Percentiles rank a stretch among this genome's conserved stretches.
phyloP scores from a whole-genome alignment of 805 yeast species.

The Candida peoriensis region DNA sequence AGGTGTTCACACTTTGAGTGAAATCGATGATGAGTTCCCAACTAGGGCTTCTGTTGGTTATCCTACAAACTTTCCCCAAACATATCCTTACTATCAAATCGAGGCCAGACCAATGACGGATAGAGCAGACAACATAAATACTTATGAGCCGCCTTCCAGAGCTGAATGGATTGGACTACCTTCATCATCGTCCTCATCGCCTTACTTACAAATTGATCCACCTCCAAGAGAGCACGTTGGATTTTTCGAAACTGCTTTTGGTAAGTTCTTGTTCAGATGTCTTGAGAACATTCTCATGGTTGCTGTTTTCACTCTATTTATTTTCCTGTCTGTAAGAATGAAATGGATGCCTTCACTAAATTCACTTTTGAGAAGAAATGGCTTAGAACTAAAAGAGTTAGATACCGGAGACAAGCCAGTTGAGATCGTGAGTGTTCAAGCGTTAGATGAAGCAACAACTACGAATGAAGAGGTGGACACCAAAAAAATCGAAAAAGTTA shows the following conservation, averaged over 20 bases:
- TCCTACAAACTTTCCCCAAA: constrained; percentile 18
- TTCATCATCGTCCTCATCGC: constrained; percentile 13
- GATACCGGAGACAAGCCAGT: constrained; percentile 12
- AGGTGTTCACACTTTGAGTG: constrained; percentile 42
- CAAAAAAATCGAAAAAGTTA: constrained; percentile 1
- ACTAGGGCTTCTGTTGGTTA: constrained; percentile 14
- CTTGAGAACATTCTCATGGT: constrained; percentile 37
- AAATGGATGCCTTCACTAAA: constrained; percentile 29
- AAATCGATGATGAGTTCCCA: constrained; percentile 6
- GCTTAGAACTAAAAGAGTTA: constrained; percentile 25
- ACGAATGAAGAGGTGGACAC: neutral
- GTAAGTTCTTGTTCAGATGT: constrained; percentile 27
- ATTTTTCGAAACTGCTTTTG: constrained; percentile 21
- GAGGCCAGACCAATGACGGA: constrained; percentile 12
- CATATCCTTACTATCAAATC: constrained; percentile 9
- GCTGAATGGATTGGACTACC: constrained; percentile 16
- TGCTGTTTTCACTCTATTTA: constrained; percentile 22
- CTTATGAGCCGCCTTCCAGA: constrained; percentile 13
- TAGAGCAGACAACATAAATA: constrained; percentile 10
- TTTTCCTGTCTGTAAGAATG: constrained; percentile 26
- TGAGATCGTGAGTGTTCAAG: constrained; percentile 2
- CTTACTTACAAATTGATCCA: constrained; percentile 23
- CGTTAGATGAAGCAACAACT: neutral
- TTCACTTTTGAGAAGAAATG: constrained; percentile 27
- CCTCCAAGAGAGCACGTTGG: constrained; percentile 16